Percentiles rank a stretch among this genome's conserved stretches.
Conservation (phyloP, 2,329 filamentous ascomycete species). For the Malbranchea zuffiana region DNA sequence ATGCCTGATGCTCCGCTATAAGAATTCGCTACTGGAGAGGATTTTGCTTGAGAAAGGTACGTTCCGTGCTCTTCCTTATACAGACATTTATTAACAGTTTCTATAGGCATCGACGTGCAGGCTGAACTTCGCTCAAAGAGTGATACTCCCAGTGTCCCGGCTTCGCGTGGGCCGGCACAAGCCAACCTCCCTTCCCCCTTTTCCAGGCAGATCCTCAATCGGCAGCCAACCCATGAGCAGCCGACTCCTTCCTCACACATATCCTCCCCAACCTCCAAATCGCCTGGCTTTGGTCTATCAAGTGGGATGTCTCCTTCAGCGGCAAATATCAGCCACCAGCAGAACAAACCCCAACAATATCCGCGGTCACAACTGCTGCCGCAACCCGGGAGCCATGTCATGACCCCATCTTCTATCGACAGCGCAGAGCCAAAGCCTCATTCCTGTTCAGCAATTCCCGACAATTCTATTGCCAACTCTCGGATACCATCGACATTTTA, state of each 20-base stretch:
- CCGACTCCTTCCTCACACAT: conserved; percentile 73
- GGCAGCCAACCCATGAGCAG: conserved; percentile 65
- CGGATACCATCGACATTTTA: conserved; percentile 53
- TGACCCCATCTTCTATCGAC: conserved; percentile 30
- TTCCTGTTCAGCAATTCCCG: not conserved
- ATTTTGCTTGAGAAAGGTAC: conserved; percentile 92
- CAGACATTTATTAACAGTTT: not conserved
- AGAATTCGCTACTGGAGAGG: conserved; percentile 90
- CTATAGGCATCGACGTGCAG: conserved; percentile 84
- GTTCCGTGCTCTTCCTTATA: conserved; percentile 2
- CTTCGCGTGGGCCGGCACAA: conserved; percentile 59
- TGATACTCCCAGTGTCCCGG: conserved; percentile 64
- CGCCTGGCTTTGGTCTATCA: conserved; percentile 50
- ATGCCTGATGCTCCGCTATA: conserved; percentile 95
- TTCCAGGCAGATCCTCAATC: conserved; percentile 50
- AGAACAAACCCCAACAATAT: conserved; percentile 6
- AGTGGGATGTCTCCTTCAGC: conserved; percentile 52
- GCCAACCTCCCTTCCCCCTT: conserved; percentile 59
- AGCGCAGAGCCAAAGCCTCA: conserved; percentile 21
- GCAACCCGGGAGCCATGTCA: conserved; percentile 11
- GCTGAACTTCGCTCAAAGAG: conserved; percentile 89
- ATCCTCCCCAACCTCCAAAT: conserved; percentile 54
- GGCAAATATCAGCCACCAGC: conserved; percentile 40
- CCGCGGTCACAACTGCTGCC: not conserved
- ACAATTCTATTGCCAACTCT: conserved; percentile 10